Evolutionary conservation across 768 basidiomycete genomes (phyloP).

Genomic region (Amanita rubescens): DNA sequence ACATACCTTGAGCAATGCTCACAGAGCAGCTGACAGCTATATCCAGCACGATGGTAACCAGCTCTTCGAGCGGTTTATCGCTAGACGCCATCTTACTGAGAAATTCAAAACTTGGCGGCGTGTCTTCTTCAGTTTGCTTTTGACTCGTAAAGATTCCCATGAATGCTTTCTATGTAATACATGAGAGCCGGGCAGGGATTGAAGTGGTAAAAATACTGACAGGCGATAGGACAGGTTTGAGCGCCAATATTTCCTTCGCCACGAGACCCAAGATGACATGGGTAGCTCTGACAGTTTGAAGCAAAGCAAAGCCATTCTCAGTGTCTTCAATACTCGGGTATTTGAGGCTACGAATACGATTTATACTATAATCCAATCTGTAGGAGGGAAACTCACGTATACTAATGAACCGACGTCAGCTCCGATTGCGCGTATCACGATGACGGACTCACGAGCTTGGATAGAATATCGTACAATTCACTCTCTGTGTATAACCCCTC

Average conservation of each 20-base stretch:
- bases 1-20: conserved; percentile 37
- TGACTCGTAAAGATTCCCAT: background rate
- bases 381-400: background rate
- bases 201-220: background rate
- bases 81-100: conserved; percentile 27
- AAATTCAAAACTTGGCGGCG: conserved; percentile 33
- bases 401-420: background rate
- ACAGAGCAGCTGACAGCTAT: conserved; percentile 41
- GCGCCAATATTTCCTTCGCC: conserved; percentile 22
- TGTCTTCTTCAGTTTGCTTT: conserved; percentile 17
- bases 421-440: background rate
- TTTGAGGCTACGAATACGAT: background rate
- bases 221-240: conserved; percentile 1
- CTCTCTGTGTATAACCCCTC: conserved; percentile 36
- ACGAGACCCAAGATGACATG: conserved; percentile 23
- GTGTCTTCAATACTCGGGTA: conserved; percentile 13
- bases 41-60: conserved; percentile 38
- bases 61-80: conserved; percentile 31
- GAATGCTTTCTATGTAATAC: background rate
- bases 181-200: background rate
- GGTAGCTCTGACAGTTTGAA: conserved; percentile 20
- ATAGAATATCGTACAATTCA: conserved; percentile 40
- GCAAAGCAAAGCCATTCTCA: conserved; percentile 26
- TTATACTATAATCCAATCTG: background rate
- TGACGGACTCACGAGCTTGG: conserved; percentile 21